Evolutionary conservation across 805 yeast genomes (phyloP), one percentile per base, ranked within the genome.

Genomic region (Blastobotrys terrestris): DNA sequence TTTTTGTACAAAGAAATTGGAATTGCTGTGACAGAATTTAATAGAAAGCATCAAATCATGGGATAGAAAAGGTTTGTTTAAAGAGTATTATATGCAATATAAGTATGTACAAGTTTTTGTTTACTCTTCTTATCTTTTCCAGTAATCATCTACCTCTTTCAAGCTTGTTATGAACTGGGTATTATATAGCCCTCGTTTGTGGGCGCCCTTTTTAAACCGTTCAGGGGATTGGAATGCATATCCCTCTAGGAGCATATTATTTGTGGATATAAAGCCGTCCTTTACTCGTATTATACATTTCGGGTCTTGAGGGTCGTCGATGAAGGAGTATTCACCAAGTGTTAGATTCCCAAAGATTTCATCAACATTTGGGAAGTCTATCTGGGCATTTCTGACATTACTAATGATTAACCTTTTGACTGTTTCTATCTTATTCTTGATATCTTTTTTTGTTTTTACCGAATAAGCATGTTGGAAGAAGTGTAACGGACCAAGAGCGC

Each of bases 11-110:
- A 73, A 57, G 79, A 78, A 63, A 86, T 94, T 60, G 85, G 83
- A 2, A 70, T 84, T 55, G 97, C 97, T 1, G 98, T 89, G 15
- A 78, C 76, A 19, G 87, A 84, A 61, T 90, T 76, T 70, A 92
- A 91, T 52, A 60, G 62, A 20, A 55, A 56, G 52, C 56, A 62
- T 46, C 65, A 64, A 50, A 61, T 66, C 14, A 44, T 64, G 18
- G 44, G 18, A 21, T 48, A 21, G 31, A 35, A 22, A 31, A 16
- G 20, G n/a, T 3, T 19, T 20, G 7, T 21, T 35, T 22, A 22
- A 16, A 42, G 26, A 19, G 14, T 20, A 39, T 48, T 14, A n/a
- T 19, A 21, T 43, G 14, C 46, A 40, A 3, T n/a, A 13, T 8
- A 13, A 15, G 31, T 46, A 16, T 14, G 21, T 46, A 21, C 40